Evolutionary conservation across 768 basidiomycete genomes (phyloP).

Genomic region (Mycena floridula): DNA sequence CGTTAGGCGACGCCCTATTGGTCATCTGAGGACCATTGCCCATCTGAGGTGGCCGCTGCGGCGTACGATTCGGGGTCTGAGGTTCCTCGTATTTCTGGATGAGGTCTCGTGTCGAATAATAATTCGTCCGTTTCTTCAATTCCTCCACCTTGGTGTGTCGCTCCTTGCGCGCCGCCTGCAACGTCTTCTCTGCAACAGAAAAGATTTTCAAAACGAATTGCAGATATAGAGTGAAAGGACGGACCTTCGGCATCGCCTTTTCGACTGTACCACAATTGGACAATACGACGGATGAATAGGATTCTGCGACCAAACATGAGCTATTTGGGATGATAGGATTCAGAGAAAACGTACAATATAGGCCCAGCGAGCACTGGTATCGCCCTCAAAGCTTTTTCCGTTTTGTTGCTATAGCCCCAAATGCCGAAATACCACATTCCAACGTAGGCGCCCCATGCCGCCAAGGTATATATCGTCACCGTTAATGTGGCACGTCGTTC

Average conservation of each 20-base stretch:
- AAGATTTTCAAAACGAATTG: constrained; percentile 3
- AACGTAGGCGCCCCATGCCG: constrained; percentile 67
- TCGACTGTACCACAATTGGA: constrained; percentile 78
- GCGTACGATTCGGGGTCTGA: constrained; percentile 32
- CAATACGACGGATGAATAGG: constrained; percentile 71
- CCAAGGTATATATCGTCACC: constrained; percentile 73
- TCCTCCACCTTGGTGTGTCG: constrained; percentile 88
- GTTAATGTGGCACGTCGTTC: constrained; percentile 75
- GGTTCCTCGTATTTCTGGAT: constrained; percentile 57
- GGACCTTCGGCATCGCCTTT: constrained; percentile 79
- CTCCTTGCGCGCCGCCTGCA: constrained; percentile 66
- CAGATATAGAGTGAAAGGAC: constrained; percentile 9
- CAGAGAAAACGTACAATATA: constrained; percentile 53
- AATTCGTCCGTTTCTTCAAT: constrained; percentile 97
- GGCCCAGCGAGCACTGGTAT: constrained; percentile 70
- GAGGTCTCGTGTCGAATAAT: constrained; percentile 85
- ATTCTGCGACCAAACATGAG: constrained; percentile 36
- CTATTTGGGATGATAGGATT: constrained; percentile 3
- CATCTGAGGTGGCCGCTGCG: constrained; percentile 19
- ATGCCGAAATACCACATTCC: constrained; percentile 65
- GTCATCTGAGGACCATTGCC: too few species aligned
- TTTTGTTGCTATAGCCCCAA: constrained; percentile 25
- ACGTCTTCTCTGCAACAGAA: constrained; percentile 58
- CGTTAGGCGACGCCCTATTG: too few species aligned
- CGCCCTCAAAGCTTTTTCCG: constrained; percentile 40